Percentiles rank a stretch among this genome's conserved stretches.
phyloP scores from a whole-genome alignment of 192 early-diverging fungal species.

The Chytriomyces confervae region DNA sequence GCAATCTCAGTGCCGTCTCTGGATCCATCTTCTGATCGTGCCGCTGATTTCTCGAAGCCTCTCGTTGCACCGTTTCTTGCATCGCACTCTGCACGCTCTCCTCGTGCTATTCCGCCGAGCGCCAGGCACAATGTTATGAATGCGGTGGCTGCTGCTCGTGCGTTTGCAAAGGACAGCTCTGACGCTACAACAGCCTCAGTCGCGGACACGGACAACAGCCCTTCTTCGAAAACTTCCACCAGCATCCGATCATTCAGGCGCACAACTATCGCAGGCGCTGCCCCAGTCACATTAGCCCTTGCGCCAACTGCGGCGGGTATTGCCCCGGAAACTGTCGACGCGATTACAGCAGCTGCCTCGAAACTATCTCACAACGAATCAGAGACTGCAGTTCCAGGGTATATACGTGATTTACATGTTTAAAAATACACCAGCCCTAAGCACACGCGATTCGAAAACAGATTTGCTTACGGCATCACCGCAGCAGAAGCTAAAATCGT shows the following conservation, averaged over 20 bases:
- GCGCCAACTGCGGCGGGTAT: constrained; percentile 1
- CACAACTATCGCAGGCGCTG: constrained; percentile 18
- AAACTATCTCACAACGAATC: background rate
- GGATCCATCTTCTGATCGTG: background rate
- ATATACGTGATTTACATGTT: background rate
- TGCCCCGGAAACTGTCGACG: background rate
- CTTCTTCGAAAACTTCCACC: background rate
- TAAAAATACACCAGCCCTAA: background rate
- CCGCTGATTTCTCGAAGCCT: background rate
- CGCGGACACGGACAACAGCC: background rate
- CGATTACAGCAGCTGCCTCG: background rate
- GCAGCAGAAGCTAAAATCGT: constrained; percentile 46
- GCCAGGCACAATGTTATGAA: background rate
- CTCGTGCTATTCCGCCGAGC: background rate
- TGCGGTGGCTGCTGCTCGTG: background rate
- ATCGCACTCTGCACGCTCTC: background rate
- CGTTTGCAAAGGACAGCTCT: background rate
- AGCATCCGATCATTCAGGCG: background rate
- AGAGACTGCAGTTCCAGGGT: background rate
- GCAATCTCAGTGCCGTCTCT: background rate
- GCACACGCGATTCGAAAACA: background rate
- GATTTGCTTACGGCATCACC: constrained; percentile 50
- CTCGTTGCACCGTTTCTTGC: constrained; percentile 9
- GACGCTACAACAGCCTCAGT: background rate
- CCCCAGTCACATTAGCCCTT: background rate